Base-by-base conservation (phyloP, 257 asterid genomes). In the Penstemon eatonii region DNA sequence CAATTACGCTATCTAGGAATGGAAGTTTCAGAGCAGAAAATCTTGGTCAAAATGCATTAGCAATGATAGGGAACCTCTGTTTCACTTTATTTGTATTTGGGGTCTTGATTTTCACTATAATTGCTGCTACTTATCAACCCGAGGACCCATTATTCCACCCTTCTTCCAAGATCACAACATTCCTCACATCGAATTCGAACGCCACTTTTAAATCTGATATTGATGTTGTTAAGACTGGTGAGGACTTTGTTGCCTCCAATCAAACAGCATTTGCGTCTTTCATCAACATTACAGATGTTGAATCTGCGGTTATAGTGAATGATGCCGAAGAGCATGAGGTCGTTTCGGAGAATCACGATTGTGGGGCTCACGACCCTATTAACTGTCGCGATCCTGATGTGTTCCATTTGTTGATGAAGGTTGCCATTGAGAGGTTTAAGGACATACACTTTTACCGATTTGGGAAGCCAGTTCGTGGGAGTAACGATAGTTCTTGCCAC, bases 131-230 rank as follows among this genome's bases (percentile, higher is more conserved):
- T 37, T 93, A 90, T 70, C 83, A 93, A 68, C 99, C 99, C 3
- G 96, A 88, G 72, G 98, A 92, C 71, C 98, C 97, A 4, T 40
- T 92, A 63, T 92, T 92, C 60, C 95, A 82, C 76, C 96, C 98
- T 69, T 90, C 99, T 8, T 68, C 96, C 3, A 92, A 86, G 79
- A 86, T 90, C 75, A 88, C 95, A 5, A 85, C 54, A 52, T 90
- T 92, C 76, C 87, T 92, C 66, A 81, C 98, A 47, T 92, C 98
- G 50, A 75, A 82, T 8, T 85, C 97, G 10, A 88, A 88, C 36
- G 97, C 98, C 69, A 88, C 99, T 3, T 91, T 92, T 13, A 83
- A 73, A 76, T 75, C 96, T 62, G 98, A 92, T 56, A 62, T 79
- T 7, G 84, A 81, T 56, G 91, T 90, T 51, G 88, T 93, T 6